These are phyloP conservation scores for Suhomyces maxii DNA, from an alignment of 1,139 yeast genomes.

Conservation along the genomic window DNA sequence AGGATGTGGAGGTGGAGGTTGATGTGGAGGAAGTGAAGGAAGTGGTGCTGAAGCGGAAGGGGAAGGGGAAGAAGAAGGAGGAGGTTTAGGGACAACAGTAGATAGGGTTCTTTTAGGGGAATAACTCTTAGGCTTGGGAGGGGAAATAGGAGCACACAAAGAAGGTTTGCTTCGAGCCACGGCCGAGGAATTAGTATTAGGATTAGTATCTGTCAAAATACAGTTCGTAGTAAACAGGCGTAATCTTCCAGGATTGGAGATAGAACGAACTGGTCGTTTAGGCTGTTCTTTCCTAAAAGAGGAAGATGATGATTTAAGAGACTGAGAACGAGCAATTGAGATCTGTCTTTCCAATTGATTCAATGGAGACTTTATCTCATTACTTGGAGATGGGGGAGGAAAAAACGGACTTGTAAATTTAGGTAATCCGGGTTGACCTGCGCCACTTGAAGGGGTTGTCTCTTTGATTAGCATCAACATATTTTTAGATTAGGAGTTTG, in stretches of 20 bases:
- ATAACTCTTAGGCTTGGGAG: neutral
- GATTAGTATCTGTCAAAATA: neutral
- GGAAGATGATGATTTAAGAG: constrained; percentile 3
- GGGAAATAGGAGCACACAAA: neutral
- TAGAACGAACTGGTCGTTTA: constrained; percentile 3
- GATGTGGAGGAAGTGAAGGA: neutral
- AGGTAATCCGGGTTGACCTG: neutral
- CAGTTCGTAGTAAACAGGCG: neutral
- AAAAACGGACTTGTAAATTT: neutral
- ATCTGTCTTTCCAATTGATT: constrained; percentile 16
- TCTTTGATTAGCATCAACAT: constrained; percentile 7
- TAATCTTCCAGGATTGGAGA: constrained; percentile 3
- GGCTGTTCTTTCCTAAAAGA: neutral
- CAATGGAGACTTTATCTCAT: constrained; percentile 14
- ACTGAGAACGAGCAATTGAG: constrained; percentile 14
- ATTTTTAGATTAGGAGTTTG: constrained; percentile 8
- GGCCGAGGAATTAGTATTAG: neutral
- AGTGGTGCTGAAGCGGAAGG: too few relatives aligned
- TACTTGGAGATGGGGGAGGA: neutral
- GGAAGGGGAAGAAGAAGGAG: neutral
- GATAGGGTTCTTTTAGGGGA: neutral
- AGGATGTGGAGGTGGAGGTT: constrained; percentile 6
- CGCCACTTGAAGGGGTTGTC: constrained; percentile 2
- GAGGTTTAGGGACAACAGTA: neutral
- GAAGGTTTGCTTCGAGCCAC: neutral